These are phyloP conservation scores for Fomitopsis pinicola DNA, from an alignment of 1,284 basidiomycete genomes.

Conservation along the genomic window DNA sequence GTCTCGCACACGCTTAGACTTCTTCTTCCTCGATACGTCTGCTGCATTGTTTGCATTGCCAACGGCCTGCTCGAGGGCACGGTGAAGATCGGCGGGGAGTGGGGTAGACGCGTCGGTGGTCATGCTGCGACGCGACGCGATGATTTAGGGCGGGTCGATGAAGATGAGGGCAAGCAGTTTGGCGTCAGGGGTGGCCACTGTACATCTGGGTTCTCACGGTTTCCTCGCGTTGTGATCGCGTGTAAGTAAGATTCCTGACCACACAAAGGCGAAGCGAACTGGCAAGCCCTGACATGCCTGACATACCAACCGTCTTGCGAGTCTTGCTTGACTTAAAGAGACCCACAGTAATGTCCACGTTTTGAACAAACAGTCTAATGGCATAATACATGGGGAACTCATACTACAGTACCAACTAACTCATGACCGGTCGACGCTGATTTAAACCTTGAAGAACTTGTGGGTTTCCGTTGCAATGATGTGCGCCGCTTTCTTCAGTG, in stretches of 20 bases:
- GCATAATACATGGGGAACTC: neutral
- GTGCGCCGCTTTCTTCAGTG: constrained; percentile 25
- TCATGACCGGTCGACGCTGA: neutral
- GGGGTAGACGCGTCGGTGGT: constrained; percentile 17
- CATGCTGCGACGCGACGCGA: constrained; percentile 12
- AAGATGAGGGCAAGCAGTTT: constrained; percentile 25
- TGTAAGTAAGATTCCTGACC: too few species aligned
- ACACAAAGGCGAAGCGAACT: too few species aligned
- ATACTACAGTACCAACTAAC: neutral
- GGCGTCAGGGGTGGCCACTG: constrained; percentile 12
- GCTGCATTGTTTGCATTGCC: constrained; percentile 23
- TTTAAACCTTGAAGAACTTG: constrained; percentile 26
- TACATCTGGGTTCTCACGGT: neutral
- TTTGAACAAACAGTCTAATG: too few species aligned
- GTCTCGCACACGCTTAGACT: constrained; percentile 36
- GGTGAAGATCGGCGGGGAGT: constrained; percentile 30
- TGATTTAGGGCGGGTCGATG: constrained; percentile 29
- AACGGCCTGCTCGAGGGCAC: constrained; percentile 46
- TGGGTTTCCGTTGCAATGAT: constrained; percentile 27
- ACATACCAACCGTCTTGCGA: too few species aligned
- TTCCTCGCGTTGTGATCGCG: neutral
- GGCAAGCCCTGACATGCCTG: neutral
- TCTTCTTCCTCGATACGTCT: constrained; percentile 35
- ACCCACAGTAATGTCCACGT: too few species aligned
- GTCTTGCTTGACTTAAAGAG: too few species aligned